Conservation (phyloP, 2,329 filamentous ascomycete genomes). For the Acarospora socialis region DNA sequence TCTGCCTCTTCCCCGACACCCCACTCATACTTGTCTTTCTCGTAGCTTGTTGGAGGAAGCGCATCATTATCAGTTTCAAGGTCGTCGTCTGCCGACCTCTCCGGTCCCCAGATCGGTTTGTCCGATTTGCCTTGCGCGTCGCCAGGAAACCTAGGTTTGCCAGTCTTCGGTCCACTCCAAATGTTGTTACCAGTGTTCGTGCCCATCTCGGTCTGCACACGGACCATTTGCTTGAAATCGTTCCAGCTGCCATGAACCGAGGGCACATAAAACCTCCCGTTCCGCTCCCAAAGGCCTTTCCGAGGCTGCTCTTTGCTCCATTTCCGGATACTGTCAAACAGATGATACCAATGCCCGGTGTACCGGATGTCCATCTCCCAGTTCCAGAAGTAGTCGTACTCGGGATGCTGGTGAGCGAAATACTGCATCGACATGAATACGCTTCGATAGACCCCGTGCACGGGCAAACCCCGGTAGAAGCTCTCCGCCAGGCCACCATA, state of each 20-base stretch:
- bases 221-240: conserved; percentile 63
- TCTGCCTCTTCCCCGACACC: conserved; percentile 84
- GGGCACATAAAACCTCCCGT: conserved; percentile 62
- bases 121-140: conserved; percentile 32
- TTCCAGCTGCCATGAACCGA: conserved; percentile 64
- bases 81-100: conserved; percentile 59
- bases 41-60: conserved; percentile 53
- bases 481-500: conserved; percentile 80
- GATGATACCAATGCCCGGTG: conserved; percentile 70
- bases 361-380: conserved; percentile 93
- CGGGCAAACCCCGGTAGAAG: conserved; percentile 55
- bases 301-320: conserved; percentile 63
- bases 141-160: conserved; percentile 15
- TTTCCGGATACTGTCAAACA: conserved; percentile 52
- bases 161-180: conserved; percentile 39
- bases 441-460: conserved; percentile 86
- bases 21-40: conserved; percentile 72
- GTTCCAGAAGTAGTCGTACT: conserved; percentile 87
- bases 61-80: too few species aligned
- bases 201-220: conserved; percentile 60
- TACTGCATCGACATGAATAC: conserved; percentile 91
- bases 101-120: conserved; percentile 73
- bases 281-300: conserved; percentile 71
- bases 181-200: conserved; percentile 51
- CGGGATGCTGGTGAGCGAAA: conserved; percentile 75